These are phyloP conservation scores for Nakazawaea wyomingensis DNA, from an alignment of 805 yeast species.

Conservation along the genomic window DNA sequence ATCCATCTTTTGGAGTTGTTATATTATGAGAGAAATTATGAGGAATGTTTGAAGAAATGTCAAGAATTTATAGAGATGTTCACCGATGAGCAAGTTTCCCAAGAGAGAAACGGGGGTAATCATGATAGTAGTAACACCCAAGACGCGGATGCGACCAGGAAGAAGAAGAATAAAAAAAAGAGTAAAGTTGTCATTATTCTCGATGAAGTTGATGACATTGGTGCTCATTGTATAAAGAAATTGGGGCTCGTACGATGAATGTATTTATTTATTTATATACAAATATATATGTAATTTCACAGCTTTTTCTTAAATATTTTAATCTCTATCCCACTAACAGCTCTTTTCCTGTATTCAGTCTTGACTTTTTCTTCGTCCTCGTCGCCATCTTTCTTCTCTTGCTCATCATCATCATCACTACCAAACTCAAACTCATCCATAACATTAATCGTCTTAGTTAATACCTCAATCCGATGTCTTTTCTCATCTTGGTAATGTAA, in stretches of 20 bases:
- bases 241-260: constrained; percentile 8
- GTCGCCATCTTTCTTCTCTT: too few relatives aligned
- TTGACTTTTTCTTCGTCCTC: too few relatives aligned
- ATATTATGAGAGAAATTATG: constrained; percentile 51
- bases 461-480: constrained; percentile 49
- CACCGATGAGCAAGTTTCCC: constrained; percentile 20
- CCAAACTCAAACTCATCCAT: constrained; percentile 54
- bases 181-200: constrained; percentile 44
- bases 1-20: constrained; percentile 59
- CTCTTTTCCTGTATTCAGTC: constrained; percentile 33
- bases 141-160: too few relatives aligned
- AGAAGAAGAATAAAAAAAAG: constrained; percentile 30
- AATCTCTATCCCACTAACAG: constrained; percentile 43
- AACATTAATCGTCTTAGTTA: constrained; percentile 62
- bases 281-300: too few relatives aligned
- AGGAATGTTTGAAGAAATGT: constrained; percentile 43
- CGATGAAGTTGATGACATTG: constrained; percentile 43
- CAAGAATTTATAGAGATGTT: constrained; percentile 30
- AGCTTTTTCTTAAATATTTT: constrained; percentile 28
- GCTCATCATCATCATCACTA: constrained; percentile 24
- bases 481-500: constrained; percentile 49
- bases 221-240: constrained; percentile 32
- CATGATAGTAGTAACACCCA: too few relatives aligned
- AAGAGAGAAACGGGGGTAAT: constrained; percentile 18
- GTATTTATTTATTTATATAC: neutral